These are phyloP conservation scores for Dorcoceras hygrometricum DNA, from an alignment of 257 asterid species.

Conservation along the genomic window DNA sequence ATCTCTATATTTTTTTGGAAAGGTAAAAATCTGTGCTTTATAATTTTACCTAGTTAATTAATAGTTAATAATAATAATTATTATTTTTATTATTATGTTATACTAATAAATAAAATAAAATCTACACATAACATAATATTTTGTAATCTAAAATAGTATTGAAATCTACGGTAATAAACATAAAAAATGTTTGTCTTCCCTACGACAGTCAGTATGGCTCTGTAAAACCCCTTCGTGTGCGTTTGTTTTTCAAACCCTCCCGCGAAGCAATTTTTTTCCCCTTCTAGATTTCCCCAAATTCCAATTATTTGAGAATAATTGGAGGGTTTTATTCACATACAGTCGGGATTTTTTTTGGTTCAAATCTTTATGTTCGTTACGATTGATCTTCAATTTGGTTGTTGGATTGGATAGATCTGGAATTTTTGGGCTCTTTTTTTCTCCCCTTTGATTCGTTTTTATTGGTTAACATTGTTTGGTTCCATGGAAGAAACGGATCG, in stretches of 20 bases:
- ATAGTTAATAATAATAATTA: too few species aligned
- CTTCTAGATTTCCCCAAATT: conserved; percentile 26
- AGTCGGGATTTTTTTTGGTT: conserved; percentile 21
- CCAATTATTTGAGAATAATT: conserved; percentile 13
- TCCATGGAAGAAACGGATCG: conserved; percentile 67
- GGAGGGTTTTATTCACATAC: conserved; percentile 17
- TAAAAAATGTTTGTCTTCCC: too few species aligned
- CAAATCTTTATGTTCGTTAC: conserved; percentile 23
- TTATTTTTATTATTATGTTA: too few species aligned
- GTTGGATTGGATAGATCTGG: conserved; percentile 44
- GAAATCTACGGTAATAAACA: too few species aligned
- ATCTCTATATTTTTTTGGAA: too few species aligned
- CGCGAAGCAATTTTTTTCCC: conserved; percentile 41
- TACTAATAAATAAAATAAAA: too few species aligned
- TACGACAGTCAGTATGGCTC: too few species aligned
- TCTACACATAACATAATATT: too few species aligned
- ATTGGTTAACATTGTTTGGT: conserved; percentile 27
- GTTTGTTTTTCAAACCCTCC: conserved; percentile 58
- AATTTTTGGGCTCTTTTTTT: conserved; percentile 18
- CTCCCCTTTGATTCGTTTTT: conserved; percentile 28
- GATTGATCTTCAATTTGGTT: conserved; percentile 37
- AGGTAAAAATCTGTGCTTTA: too few species aligned
- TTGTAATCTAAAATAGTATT: too few species aligned
- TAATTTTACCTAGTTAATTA: too few species aligned
- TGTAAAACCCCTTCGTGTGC: conserved; percentile 19